A percentile compares a stretch with the other conserved stretches of the same genome.
These are phyloP conservation scores for Aspergillus nidulans DNA, from an alignment of 495 filamentous ascomycete species.

Conservation along the genomic window DNA sequence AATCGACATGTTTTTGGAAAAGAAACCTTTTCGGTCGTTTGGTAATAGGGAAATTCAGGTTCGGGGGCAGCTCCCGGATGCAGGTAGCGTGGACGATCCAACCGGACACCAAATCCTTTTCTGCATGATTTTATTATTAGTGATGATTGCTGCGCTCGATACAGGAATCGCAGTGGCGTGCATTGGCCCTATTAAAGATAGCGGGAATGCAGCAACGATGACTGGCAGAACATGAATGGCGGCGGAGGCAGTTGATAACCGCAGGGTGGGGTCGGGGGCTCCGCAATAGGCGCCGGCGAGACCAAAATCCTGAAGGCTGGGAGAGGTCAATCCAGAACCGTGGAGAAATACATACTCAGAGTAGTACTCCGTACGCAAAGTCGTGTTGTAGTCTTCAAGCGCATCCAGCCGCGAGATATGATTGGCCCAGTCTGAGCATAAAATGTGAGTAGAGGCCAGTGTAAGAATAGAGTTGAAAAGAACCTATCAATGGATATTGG, in stretches of 20 bases:
- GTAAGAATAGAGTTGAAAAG: conserved; percentile 3
- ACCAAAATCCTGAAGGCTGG: conserved; percentile 25
- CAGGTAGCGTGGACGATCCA: conserved; percentile 21
- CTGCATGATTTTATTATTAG: conserved; percentile 8
- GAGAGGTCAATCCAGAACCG: conserved; percentile 6
- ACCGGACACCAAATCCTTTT: conserved; percentile 15
- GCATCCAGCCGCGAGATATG: neutral
- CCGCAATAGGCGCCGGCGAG: conserved; percentile 24
- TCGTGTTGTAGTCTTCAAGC: neutral
- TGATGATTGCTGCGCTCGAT: conserved; percentile 10
- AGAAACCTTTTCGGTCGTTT: conserved; percentile 9
- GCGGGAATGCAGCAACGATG: conserved; percentile 21
- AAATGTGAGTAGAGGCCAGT: conserved; percentile 1
- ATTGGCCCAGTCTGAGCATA: neutral
- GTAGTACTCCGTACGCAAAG: conserved; percentile 13
- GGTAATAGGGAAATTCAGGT: conserved; percentile 26
- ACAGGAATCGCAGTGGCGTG: conserved; percentile 13
- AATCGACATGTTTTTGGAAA: conserved; percentile 15
- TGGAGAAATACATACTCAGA: conserved; percentile 8
- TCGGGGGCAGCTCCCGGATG: conserved; percentile 24
- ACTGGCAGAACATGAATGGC: conserved; percentile 23
- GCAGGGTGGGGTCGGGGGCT: conserved; percentile 23
- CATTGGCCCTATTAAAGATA: conserved; percentile 26
- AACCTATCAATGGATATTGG: conserved; percentile 6
- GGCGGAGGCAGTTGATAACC: conserved; percentile 24